Base-by-base conservation (phyloP, 73 alveolate species). In the Paramecium octaurelia region DNA sequence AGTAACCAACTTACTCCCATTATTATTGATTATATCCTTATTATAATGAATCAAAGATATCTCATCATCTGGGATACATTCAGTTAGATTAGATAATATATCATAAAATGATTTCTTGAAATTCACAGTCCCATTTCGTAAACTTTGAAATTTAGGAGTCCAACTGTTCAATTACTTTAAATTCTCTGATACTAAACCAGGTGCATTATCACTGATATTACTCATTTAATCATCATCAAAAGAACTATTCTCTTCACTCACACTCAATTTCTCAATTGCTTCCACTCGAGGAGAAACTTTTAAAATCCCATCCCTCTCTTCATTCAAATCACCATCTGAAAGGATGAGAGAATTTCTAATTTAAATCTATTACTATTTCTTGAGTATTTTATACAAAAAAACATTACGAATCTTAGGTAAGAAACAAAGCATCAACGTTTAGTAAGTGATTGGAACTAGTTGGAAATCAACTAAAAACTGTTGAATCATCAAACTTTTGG, bases 211-310 rank as follows among this genome's bases (percentile, higher is more conserved):
- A 64, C 84, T 64, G 7, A 24, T 14, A 64, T 64, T 64, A 8
- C 84, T 64, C 84, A 64, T 23, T 27, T 64, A 27, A 64, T 64
- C 84, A 64, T 64, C 84, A 64, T 64, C 84, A 34, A 64, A 64
- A 27, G 84, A 64, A 16, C 24, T 24, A 31, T 64, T 34, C 9
- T 31, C 46, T 27, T 64, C 84, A 54, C 69, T 54, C 14, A 18
- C 18, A 54, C 18, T 54, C 0, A 54, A 54, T 54, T 54, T 54
- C 1, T 18, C 34, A 18, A 54, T 8, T 54, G 69, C 69, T 54
- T 54, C 8, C 18, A 54, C 9, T 18, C n/a, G 69, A n/a, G 69
- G 69, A 4, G 69, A 54, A 4, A 54, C 69, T n/a, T 18, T 54
- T 16, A 34, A 12, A 54, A 18, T 54, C 7, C 69, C 21, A 54